A percentile compares a stretch with the other conserved stretches of the same genome.
Evolutionary conservation across 75 land plant genomes (phyloP).

Genomic region (Picea glauca): DNA sequence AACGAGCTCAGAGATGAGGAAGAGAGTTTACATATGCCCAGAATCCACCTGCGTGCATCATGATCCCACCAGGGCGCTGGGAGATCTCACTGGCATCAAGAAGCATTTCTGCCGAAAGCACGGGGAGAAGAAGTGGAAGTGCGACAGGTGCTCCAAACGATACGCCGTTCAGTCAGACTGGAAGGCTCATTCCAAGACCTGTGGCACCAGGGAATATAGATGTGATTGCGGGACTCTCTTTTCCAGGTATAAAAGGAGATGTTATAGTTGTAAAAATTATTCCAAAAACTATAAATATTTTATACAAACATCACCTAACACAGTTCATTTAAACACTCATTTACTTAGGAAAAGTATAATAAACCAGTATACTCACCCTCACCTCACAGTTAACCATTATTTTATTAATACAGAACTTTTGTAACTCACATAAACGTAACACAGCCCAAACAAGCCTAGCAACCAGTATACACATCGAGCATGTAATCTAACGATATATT

Average conservation of each 20-base stretch:
- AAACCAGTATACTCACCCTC: too few species aligned
- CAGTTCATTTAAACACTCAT: too few species aligned
- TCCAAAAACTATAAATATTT: too few species aligned
- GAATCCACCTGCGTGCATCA: constrained; percentile 80
- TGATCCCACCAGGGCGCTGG: constrained; percentile 78
- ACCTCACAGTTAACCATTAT: too few species aligned
- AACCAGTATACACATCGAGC: too few species aligned
- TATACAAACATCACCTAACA: too few species aligned
- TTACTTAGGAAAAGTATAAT: too few species aligned
- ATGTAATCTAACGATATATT: too few species aligned
- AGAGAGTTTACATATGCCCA: constrained; percentile 76
- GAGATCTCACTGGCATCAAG: constrained; percentile 79
- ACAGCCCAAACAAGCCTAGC: too few species aligned
- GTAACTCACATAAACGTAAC: too few species aligned
- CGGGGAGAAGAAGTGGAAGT: constrained; percentile 86
- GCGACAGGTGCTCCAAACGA: constrained; percentile 76
- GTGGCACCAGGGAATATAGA: constrained; percentile 73
- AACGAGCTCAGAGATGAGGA: constrained; percentile 51
- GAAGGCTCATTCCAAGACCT: constrained; percentile 84
- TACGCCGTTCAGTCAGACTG: constrained; percentile 83
- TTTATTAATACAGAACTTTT: too few species aligned
- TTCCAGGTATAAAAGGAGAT: constrained; percentile 37
- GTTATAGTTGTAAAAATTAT: too few species aligned
- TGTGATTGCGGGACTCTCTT: constrained; percentile 80
- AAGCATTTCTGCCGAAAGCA: constrained; percentile 77